Evolutionary conservation across 495 filamentous ascomycete genomes (phyloP), one percentile per base, ranked within the genome.

Genomic region (Penicillium canariense): DNA sequence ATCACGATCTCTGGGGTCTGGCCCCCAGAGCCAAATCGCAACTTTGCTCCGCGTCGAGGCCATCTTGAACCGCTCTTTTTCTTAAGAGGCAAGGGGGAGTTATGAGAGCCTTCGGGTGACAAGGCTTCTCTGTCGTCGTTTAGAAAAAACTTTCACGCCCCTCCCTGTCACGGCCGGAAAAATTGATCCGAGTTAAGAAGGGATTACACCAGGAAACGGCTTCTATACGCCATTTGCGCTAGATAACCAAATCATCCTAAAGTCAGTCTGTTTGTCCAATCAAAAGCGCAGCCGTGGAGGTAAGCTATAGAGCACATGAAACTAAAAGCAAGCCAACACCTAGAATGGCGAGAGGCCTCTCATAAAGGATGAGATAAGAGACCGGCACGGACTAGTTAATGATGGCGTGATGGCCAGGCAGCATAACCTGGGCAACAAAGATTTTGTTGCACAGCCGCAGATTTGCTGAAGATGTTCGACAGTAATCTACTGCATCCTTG

Each of bases 21-120:
- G 18, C 2, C 68, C 68, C 68, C 68, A 71, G 36, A 71, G 58
- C 58, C 63, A 59, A 46, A 52, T 56, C 4, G 63, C 63, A n/a
- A 62, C 14, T 20, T 54, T 62, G 25, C 12, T 59, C 12, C 40
- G 39, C 4, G 54, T 5, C 9, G 55, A 56, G 15, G 48, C 28
- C 55, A 63, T 66, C 18, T 31, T 52, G 26, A n/a, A 8, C 7
- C 10, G 42, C n/a, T 14, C 14, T 45, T 22, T 10, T 11, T 11
- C 23, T 17, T 12, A 1, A 12, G 38, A 23, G 20, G 38, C 14
- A 14, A 1, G 10, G 4, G 3, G 9, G n/a, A n/a, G 6, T 23
- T 42, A 5, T 11, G 25, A 18, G 20, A 42, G 22, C 3, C 1
- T 22, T n/a, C 11, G 0, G 38, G 11, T 10, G 38, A 5, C 4